These are phyloP conservation scores for Aspergillus indologenus DNA, from an alignment of 495 filamentous ascomycete genomes.

Conservation along the genomic window DNA sequence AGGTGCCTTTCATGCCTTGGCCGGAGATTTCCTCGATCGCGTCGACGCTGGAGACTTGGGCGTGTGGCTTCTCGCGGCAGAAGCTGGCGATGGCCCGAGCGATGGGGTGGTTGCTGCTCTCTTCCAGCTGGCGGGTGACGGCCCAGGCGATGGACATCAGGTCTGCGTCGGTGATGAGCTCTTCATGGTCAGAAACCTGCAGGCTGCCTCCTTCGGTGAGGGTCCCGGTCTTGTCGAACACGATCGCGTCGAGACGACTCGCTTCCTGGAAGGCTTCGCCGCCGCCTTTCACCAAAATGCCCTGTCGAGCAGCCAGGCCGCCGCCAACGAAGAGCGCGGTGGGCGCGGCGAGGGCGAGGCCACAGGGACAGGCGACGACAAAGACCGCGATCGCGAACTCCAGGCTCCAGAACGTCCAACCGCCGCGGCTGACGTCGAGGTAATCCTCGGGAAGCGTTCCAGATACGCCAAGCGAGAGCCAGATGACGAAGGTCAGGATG, in stretches of 20 bases:
- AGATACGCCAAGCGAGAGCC: slow-evolving; percentile 72
- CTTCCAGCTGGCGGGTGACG: slow-evolving; percentile 66
- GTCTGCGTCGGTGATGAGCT: slow-evolving; percentile 43
- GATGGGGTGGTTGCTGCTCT: slow-evolving; percentile 82
- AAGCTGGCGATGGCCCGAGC: slow-evolving; percentile 75
- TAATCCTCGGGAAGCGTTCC: slow-evolving; percentile 65
- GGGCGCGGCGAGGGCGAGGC: slow-evolving; percentile 85
- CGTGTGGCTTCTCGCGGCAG: slow-evolving; percentile 47
- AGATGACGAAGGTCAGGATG: slow-evolving; percentile 77
- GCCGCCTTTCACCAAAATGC: slow-evolving; percentile 91
- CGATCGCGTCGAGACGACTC: slow-evolving; percentile 76
- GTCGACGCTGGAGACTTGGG: slow-evolving; percentile 37
- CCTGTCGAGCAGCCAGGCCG: slow-evolving; percentile 80
- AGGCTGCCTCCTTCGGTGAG: slow-evolving; percentile 82
- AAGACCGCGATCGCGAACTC: slow-evolving; percentile 95
- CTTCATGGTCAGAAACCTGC: slow-evolving; percentile 67
- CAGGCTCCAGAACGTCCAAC: slow-evolving; percentile 84
- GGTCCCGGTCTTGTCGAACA: slow-evolving; percentile 97
- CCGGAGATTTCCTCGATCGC: slow-evolving; percentile 71
- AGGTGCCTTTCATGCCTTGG: slow-evolving; percentile 73
- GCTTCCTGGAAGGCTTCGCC: slow-evolving; percentile 96
- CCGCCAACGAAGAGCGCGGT: slow-evolving; percentile 92
- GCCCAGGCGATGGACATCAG: slow-evolving; percentile 42
- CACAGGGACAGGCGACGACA: slow-evolving; percentile 92
- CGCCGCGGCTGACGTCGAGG: slow-evolving; percentile 62